Base-by-base conservation (phyloP, 768 basidiomycete species). In the Mycena vitilis region DNA sequence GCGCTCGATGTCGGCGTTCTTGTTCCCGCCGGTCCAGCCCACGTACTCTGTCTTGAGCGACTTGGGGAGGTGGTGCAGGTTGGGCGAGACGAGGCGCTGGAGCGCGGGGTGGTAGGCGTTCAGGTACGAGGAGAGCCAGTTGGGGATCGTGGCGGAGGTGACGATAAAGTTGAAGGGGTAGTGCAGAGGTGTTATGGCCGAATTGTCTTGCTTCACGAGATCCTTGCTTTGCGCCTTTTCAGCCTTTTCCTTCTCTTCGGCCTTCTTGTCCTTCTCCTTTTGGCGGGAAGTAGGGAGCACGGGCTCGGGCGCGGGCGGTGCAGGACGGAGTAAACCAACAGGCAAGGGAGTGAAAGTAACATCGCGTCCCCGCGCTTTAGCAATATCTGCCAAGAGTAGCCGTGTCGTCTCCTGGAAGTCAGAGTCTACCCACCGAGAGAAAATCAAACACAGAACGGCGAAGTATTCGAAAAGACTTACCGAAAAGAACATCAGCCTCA, bases 401-500 rank as follows among this genome's bases (percentile, higher is more conserved):
- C 88, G 81, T 0, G 95, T 96, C 37, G 90, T 86, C 60, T 89
- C 87, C 67, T 89, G 84, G 77, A 97, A 97, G 77, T 96, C 94
- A 1, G 89, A 84, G 74, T 95, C 95, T 96, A 71, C 7, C 36
- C 18, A 66, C 51, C 61, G 45, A 12, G 44, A 10, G 30, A 44
- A 12, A 44, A 12, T 34, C 57, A 44, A 15, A 15, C 42, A 20
- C 51, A 34, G 47, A 38, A 53, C 18, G n/a, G 48, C 38, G 12
- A 54, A 7, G n/a, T 11, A 1, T 6, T 23, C 1, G 34, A 51
- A 7, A 20, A n/a, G 51, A 78, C 86, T 57, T 70, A 94, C 95
- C 94, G 60, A 97, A 91, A 15, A 96, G 81, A 56, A 98, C 88
- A 75, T 97, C 96, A 0, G 96, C 95, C 75, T 98, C 95, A 68